Evolutionary conservation across 2,329 filamentous ascomycete genomes (phyloP).

Genomic region (Ophiostoma tasmaniense): DNA sequence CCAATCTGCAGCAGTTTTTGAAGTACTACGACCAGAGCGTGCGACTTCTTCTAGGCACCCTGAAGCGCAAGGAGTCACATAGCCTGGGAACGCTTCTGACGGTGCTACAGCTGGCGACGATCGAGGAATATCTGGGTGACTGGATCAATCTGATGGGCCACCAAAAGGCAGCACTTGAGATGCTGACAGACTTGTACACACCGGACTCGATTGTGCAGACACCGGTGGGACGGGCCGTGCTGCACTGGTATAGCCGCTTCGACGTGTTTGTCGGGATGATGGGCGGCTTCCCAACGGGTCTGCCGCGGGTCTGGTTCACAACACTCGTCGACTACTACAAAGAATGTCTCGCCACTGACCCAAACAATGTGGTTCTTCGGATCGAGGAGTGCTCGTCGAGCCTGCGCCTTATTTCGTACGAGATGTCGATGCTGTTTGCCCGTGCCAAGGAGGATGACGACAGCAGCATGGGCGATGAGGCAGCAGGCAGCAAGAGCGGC

Average conservation of each 20-base stretch:
- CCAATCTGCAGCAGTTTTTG: slow-evolving; percentile 72
- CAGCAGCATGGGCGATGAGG: neutral
- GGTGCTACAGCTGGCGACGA: slow-evolving; percentile 83
- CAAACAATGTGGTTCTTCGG: slow-evolving; percentile 55
- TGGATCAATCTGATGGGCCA: slow-evolving; percentile 92
- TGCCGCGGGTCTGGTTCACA: slow-evolving; percentile 72
- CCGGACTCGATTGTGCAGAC: slow-evolving; percentile 66
- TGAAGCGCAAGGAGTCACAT: slow-evolving; percentile 59
- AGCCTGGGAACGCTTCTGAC: slow-evolving; percentile 70
- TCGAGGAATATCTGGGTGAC: slow-evolving; percentile 94
- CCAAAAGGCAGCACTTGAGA: slow-evolving; percentile 77
- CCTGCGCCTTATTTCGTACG: slow-evolving; percentile 65
- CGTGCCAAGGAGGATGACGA: slow-evolving; percentile 38
- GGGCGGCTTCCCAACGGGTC: slow-evolving; percentile 64
- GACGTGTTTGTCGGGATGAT: slow-evolving; percentile 79
- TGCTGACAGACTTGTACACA: slow-evolving; percentile 69
- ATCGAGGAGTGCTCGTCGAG: slow-evolving; percentile 59
- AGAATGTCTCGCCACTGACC: slow-evolving; percentile 49
- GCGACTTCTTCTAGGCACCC: slow-evolving; percentile 59
- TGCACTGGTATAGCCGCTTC: slow-evolving; percentile 86
- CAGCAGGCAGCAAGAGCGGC: slow-evolving; percentile 46
- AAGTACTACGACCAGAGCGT: slow-evolving; percentile 88
- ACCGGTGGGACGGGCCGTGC: slow-evolving; percentile 60
- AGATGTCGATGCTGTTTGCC: slow-evolving; percentile 72
- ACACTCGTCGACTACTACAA: slow-evolving; percentile 55